Base-by-base conservation (phyloP, 352 stramenopile genomes). In the Phytopythium litorale region DNA sequence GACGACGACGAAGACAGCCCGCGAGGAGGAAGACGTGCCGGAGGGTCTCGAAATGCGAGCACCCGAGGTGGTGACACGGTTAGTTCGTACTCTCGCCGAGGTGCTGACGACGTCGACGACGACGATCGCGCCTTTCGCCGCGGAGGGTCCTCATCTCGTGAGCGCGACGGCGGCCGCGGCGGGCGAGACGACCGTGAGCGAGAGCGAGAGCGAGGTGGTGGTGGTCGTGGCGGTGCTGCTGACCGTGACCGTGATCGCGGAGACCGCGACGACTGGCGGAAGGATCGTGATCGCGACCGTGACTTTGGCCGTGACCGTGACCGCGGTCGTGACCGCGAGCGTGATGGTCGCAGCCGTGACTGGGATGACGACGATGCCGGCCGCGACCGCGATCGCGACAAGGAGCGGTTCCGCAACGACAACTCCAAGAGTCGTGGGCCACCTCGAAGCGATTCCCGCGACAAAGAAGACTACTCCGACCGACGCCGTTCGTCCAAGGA, bases 1-100 rank as follows among this genome's bases (percentile, higher is more conserved):
- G 79, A 91, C 13, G 84, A 89, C 43, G 79, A 86, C 35, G 64
- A 81, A n/a, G 79, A 83, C 18, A 66, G 66, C 4, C 65, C 76
- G 5, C 61, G 63, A 6, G 51, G 67, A 13, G 65, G 62, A 16
- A 68, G 75, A 19, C 64, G 69, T 32, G 43, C 60, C 43, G 72
- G 60, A 32, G 70, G 51, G 33, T 60, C 56, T 8, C 62, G 63
- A 3, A 68, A 65, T 52, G 53, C n/a, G 6, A 74, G 23, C 40
- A 62, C 63, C 16, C 63, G 70, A 19, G 48, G 51, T 2, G 59
- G 15, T 15, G 56, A 58, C 46, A 63, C 53, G 11, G 58, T 23
- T 45, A 63, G 7, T 60, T 59, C 62, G 21, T 76, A 71, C 38
- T 71, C 66, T n/a, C 71, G 72, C 19, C 70, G 73, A 1, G 75